Percentiles rank a stretch among this genome's conserved stretches.
Conservation (phyloP, 2,329 filamentous ascomycete genomes). For the Pseudocercospora vitis region DNA sequence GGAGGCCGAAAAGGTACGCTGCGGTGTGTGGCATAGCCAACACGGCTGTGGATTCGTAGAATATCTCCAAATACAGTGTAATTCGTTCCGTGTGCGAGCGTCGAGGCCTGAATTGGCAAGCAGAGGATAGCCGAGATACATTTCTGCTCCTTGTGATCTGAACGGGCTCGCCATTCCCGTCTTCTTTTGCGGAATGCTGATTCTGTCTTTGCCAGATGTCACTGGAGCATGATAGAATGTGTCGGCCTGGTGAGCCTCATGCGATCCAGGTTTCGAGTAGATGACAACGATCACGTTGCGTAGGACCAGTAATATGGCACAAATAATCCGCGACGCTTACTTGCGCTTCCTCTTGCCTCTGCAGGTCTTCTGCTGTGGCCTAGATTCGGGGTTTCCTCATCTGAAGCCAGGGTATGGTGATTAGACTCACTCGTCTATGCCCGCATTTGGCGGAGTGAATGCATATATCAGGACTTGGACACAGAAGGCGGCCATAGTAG, state of each 20-base stretch:
- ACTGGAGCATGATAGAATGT: too few relatives aligned
- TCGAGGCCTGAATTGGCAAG: neutral
- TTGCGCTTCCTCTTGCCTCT: neutral
- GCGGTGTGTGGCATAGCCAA: neutral
- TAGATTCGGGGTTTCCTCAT: neutral
- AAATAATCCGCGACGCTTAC: neutral
- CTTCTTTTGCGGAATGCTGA: neutral
- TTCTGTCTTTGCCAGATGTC: too few relatives aligned
- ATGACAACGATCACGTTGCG: too few relatives aligned
- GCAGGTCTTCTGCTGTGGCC: neutral
- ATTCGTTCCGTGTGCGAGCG: neutral
- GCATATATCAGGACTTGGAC: too few relatives aligned
- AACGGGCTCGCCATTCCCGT: neutral
- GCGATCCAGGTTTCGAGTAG: too few relatives aligned
- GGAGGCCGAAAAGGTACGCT: neutral
- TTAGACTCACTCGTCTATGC: neutral
- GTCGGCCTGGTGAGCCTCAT: too few relatives aligned
- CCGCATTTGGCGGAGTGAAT: neutral
- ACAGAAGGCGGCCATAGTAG: too few relatives aligned
- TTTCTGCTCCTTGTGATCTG: neutral
- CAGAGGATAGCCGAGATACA: neutral
- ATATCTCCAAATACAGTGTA: neutral
- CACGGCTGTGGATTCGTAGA: neutral
- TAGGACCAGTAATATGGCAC: too few relatives aligned
- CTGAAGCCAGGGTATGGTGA: neutral